Base-by-base conservation (phyloP, 208 protist genomes). In the Acanthamoeba divionensis region DNA sequence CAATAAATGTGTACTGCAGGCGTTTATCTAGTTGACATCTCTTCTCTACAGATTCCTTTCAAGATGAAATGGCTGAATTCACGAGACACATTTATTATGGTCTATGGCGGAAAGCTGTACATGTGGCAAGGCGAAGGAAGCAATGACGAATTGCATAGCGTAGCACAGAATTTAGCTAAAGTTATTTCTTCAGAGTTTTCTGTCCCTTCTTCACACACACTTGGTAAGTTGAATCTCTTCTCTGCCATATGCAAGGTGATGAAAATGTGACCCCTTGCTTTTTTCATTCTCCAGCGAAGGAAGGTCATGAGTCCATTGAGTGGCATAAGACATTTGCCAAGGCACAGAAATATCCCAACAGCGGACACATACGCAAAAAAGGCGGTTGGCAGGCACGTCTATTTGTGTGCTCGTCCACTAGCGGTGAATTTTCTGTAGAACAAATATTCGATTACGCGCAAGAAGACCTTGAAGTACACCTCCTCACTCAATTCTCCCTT, bases 71-170 rank as follows among this genome's bases (percentile, higher is more conserved):
- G 65, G 44, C 89, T 93, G 54, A 92, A 90, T 82, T 87, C 66
- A n/a, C 41, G 67, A 29, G 91, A 93, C 50, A 79, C 73, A 75
- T 93, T 93, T 71, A 9, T 93, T 7, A 47, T 93, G 48, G 24
- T 45, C 13, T 50, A 41, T 47, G 75, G 62, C 73, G 33, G 38
- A 5, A 50, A 75, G 36, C 13, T 65, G 41, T 77, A 48, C 33
- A 38, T 92, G 38, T 93, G 91, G 91, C 21, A 57, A 10, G 91
- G 91, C 89, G 33, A 36, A 9, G 71, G 48, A 33, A 9, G 57
- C 62, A 83, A 24, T 47, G 80, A 88, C 21, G 54, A 4, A 2
- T 66, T 92, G 52, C 13, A 48, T 9, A 9, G 55, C 38, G 29
- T 21, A 24, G 90, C 67, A 15, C n/a, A 7, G 12, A 60, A 7